phyloP scores from a whole-genome alignment of 306 rosid genomes.

The Lupinus albus region DNA sequence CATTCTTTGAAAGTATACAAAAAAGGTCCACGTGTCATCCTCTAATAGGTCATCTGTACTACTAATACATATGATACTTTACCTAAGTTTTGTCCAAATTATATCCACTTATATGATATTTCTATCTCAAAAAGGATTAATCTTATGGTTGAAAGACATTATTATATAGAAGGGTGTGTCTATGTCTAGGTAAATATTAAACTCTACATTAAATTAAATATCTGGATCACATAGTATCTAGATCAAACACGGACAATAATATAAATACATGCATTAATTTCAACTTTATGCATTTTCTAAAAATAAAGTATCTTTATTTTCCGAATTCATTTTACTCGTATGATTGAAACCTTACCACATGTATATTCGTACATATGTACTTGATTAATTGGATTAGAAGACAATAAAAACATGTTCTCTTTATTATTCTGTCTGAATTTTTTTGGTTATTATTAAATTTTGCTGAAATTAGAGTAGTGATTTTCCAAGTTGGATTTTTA shows the following conservation, averaged over 20 bases:
- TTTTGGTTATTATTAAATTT: neutral
- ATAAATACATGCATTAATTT: neutral
- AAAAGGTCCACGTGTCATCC: no score
- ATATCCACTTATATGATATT: no score
- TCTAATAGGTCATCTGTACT: no score
- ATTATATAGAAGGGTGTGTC: neutral
- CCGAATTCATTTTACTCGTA: no score
- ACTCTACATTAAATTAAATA: conserved; percentile 16
- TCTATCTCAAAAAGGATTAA: no score
- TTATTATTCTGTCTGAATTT: neutral
- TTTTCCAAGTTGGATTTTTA: neutral
- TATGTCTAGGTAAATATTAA: neutral
- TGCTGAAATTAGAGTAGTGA: neutral
- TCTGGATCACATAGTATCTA: neutral
- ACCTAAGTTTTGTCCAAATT: no score
- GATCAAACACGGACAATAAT: neutral
- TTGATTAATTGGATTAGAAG: neutral
- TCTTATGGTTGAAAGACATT: no score
- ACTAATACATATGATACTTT: no score
- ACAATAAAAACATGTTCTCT: neutral
- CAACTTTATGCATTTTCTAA: neutral
- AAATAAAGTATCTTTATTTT: no score
- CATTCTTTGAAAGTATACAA: no score
- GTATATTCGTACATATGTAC: neutral
- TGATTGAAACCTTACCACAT: neutral